Percentiles rank a stretch among this genome's conserved stretches.
These are phyloP conservation scores for Trichoderma atroviride DNA, from an alignment of 2,329 filamentous ascomycete genomes.

Conservation along the genomic window DNA sequence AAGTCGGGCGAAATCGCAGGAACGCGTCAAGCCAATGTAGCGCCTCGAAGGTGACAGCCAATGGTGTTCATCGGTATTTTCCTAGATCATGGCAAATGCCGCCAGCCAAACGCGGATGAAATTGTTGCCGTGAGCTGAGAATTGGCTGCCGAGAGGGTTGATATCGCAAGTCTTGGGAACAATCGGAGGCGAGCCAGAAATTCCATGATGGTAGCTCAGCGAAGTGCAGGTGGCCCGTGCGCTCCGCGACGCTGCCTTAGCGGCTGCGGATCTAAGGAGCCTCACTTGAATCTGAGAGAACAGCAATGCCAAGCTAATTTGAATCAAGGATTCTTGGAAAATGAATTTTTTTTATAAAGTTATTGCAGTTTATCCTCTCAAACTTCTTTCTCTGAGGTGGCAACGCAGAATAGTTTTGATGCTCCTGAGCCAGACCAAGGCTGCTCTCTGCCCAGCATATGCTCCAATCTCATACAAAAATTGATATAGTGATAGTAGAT, in stretches of 20 bases:
- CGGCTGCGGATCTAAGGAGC: neutral
- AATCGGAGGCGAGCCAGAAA: conserved; percentile 20
- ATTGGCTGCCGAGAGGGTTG: neutral
- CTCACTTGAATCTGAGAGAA: neutral
- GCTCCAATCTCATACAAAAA: neutral
- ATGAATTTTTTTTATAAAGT: neutral
- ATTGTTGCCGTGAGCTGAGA: neutral
- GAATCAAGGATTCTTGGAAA: neutral
- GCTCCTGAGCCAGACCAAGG: neutral
- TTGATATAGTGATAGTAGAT: neutral
- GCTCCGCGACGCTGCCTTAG: conserved; percentile 11
- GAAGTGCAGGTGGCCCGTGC: conserved; percentile 17
- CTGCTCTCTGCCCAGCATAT: neutral
- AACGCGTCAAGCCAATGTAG: conserved; percentile 40
- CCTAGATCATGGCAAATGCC: conserved; percentile 19
- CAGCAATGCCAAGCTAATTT: neutral
- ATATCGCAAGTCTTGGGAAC: conserved; percentile 14
- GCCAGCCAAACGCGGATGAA: neutral
- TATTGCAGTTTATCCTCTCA: neutral
- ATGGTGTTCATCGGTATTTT: conserved; percentile 36
- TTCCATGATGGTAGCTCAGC: conserved; percentile 14
- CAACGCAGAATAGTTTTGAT: neutral
- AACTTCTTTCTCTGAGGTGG: neutral
- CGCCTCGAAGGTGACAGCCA: conserved; percentile 37
- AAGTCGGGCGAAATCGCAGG: conserved; percentile 23